Evolutionary conservation across 495 filamentous ascomycete species (phyloP).

Genomic region (Annulohypoxylon nitens): DNA sequence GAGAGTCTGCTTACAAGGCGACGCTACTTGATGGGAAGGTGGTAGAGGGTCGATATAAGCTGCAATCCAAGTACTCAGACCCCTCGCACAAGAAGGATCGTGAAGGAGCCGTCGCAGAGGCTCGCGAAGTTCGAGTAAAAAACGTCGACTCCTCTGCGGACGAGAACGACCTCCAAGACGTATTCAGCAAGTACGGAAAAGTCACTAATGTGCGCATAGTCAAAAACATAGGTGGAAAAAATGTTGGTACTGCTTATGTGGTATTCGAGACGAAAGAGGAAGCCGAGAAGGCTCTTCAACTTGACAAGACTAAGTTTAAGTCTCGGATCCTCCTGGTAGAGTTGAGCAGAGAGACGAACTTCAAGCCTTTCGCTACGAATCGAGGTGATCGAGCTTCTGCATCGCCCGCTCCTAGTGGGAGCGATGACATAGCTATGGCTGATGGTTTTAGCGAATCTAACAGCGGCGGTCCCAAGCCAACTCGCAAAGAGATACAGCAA

Average conservation of each 20-base stretch:
- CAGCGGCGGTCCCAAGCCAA: conserved; percentile 41
- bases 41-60: conserved; percentile 71
- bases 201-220: conserved; percentile 76
- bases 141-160: conserved; percentile 76
- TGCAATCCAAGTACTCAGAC: conserved; percentile 86
- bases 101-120: conserved; percentile 85
- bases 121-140: conserved; percentile 84
- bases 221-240: conserved; percentile 71
- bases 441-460: conserved; percentile 39
- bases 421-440: conserved; percentile 50
- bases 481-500: conserved; percentile 55
- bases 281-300: conserved; percentile 73
- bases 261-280: conserved; percentile 80
- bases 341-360: conserved; percentile 62
- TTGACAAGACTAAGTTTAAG: conserved; percentile 78
- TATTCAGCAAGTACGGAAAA: conserved; percentile 81
- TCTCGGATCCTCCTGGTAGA: conserved; percentile 78
- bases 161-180: conserved; percentile 74
- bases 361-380: conserved; percentile 58
- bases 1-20: conserved; percentile 73
- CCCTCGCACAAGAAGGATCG: conserved; percentile 81
- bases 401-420: conserved; percentile 53
- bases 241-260: conserved; percentile 82
- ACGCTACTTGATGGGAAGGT: conserved; percentile 76
- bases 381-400: conserved; percentile 49